These are phyloP conservation scores for Detonula confervacea DNA, from an alignment of 352 stramenopile species.

Conservation along the genomic window DNA sequence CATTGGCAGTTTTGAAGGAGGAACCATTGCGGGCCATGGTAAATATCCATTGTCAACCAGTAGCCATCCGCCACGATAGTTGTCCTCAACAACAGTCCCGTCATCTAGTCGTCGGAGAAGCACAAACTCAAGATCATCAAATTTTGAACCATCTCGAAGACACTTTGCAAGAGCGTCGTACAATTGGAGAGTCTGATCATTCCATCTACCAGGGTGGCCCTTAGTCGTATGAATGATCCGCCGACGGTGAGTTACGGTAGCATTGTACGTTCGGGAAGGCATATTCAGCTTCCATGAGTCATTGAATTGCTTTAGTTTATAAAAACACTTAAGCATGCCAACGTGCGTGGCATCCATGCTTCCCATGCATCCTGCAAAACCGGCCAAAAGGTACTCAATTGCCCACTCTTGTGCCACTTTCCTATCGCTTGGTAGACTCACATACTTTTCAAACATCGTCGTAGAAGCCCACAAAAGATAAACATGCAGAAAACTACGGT, in stretches of 20 bases:
- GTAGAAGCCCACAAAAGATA: not conserved
- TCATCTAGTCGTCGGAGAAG: slow-evolving; percentile 4
- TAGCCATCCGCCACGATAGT: slow-evolving; percentile 30
- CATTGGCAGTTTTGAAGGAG: slow-evolving; percentile 21
- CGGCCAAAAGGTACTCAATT: not conserved
- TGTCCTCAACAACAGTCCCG: not conserved
- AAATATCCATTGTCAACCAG: slow-evolving; percentile 52
- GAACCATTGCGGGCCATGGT: slow-evolving; percentile 32
- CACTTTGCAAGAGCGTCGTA: slow-evolving; percentile 22
- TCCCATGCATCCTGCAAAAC: not conserved
- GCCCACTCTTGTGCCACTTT: not conserved
- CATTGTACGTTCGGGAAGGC: slow-evolving; percentile 35
- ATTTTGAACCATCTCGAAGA: slow-evolving; percentile 19
- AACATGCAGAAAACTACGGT: not conserved
- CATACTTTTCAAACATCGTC: not conserved
- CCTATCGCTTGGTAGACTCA: not conserved
- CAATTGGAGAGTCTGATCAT: slow-evolving; percentile 31
- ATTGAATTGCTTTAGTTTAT: slow-evolving; percentile 12
- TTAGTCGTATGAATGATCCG: slow-evolving; percentile 16
- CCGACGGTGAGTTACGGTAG: slow-evolving; percentile 10
- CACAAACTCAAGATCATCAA: slow-evolving; percentile 20
- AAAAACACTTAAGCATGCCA: slow-evolving; percentile 16
- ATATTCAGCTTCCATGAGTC: slow-evolving; percentile 18
- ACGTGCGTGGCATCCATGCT: too few species aligned
- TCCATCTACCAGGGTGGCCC: slow-evolving; percentile 38